Evolutionary conservation across 2,329 filamentous ascomycete genomes (phyloP).

Genomic region (Monosporascus sp.): DNA sequence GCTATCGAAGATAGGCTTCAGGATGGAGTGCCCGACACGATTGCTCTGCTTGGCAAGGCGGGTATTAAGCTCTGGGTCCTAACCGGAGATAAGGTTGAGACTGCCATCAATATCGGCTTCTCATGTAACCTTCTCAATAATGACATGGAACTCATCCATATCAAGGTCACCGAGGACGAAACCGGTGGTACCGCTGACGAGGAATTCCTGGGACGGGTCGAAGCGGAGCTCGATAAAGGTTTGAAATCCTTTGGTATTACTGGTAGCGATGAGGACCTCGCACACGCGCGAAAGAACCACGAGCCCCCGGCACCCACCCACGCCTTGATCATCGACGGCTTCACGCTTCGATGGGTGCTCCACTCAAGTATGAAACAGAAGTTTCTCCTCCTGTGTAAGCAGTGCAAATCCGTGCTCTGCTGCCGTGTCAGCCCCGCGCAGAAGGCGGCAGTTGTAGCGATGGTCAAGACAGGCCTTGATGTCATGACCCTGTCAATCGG

Average conservation of each 20-base stretch:
- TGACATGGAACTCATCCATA: constrained; percentile 91
- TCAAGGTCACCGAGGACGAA: constrained; percentile 78
- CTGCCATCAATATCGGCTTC: constrained; percentile 98
- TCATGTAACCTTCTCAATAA: constrained; percentile 97
- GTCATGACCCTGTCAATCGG: constrained; percentile 94
- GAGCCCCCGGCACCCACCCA: constrained; percentile 83
- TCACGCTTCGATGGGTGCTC: constrained; percentile 83
- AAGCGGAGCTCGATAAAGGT: constrained; percentile 68
- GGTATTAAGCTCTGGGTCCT: constrained; percentile 99
- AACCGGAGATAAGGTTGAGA: constrained; percentile 98
- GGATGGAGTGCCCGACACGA: constrained; percentile 94
- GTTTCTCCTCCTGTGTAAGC: constrained; percentile 91
- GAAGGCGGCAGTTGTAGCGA: constrained; percentile 91
- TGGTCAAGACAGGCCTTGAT: constrained; percentile 92
- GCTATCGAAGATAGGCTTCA: constrained; percentile 96
- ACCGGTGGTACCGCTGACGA: constrained; percentile 42
- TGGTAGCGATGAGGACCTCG: constrained; percentile 80
- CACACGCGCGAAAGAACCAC: constrained; percentile 73
- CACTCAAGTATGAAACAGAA: constrained; percentile 80
- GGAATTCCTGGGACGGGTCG: constrained; percentile 51
- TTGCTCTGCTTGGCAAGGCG: constrained; percentile 81
- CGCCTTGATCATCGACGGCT: constrained; percentile 90
- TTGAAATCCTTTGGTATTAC: constrained; percentile 70
- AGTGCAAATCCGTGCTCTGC: constrained; percentile 93
- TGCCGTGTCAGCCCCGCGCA: constrained; percentile 96